These are phyloP conservation scores for Lagerstroemia speciosa DNA, from an alignment of 345 rosid species.

Conservation along the genomic window DNA sequence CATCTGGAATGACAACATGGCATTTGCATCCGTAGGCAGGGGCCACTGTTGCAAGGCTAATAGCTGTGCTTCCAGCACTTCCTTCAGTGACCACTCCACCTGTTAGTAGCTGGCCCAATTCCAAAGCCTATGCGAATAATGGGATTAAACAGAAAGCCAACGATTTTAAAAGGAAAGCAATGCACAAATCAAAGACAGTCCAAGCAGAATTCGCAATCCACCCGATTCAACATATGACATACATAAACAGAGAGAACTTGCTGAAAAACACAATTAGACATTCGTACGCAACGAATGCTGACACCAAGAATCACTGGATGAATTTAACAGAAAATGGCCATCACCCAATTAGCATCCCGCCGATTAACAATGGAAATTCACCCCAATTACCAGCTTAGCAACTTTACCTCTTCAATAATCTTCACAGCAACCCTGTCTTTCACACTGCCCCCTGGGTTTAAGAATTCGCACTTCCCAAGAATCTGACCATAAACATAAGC, in stretches of 20 bases:
- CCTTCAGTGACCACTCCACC: conserved; percentile 92
- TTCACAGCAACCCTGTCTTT: conserved; percentile 87
- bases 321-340: neutral
- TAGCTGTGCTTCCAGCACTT: conserved; percentile 96
- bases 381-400: neutral
- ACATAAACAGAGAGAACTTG: neutral
- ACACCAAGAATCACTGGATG: neutral
- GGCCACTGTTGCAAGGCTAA: conserved; percentile 91
- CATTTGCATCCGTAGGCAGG: conserved; percentile 88
- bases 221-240: neutral
- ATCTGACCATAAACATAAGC: conserved; percentile 34
- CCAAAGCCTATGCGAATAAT: conserved; percentile 50
- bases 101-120: conserved; percentile 47
- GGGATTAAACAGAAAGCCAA: neutral
- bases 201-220: neutral
- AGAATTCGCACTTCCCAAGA: conserved; percentile 87
- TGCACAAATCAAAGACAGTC: neutral
- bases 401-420: conserved; percentile 75
- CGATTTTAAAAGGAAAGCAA: neutral
- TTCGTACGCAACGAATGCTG: neutral
- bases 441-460: conserved; percentile 97
- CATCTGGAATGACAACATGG: conserved; percentile 94
- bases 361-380: neutral
- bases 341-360: neutral
- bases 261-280: neutral